Conservation (phyloP, 371 early-diverging fungal species). For the Saksenaea oblongispora region DNA sequence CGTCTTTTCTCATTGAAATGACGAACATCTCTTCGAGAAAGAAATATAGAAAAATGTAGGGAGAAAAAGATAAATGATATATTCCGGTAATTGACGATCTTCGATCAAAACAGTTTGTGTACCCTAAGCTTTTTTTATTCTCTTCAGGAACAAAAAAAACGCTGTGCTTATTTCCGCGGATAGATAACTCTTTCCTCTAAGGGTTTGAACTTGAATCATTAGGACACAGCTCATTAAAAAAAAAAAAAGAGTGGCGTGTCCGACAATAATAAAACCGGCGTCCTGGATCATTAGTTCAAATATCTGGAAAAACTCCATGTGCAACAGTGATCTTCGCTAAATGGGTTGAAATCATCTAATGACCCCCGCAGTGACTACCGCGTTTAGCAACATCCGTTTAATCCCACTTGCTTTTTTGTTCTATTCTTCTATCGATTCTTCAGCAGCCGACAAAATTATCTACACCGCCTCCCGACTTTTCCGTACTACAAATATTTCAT, state of each 20-base stretch:
- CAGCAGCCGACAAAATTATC: conserved; percentile 3
- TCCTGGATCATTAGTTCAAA: background rate
- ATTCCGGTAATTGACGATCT: background rate
- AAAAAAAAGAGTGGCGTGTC: conserved; percentile 3
- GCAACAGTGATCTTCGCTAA: background rate
- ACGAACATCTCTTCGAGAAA: background rate
- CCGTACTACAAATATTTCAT: background rate
- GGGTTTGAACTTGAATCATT: background rate
- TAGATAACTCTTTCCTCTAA: background rate
- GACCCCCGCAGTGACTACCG: background rate
- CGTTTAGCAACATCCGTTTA: conserved; percentile 1
- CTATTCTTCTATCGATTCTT: background rate
- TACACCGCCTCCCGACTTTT: conserved; percentile 5
- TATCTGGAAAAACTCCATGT: background rate
- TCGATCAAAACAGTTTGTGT: background rate
- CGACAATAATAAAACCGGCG: background rate
- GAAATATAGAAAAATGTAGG: background rate
- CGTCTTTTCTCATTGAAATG: no score
- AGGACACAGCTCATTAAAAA: background rate
- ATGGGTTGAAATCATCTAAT: background rate
- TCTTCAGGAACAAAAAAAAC: no score
- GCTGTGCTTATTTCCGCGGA: no score
- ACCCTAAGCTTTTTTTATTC: no score
- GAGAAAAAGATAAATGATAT: background rate
- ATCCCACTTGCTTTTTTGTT: background rate